phyloP scores from a whole-genome alignment of 164 flowering plant species.

The Macadamia integrifolia region DNA sequence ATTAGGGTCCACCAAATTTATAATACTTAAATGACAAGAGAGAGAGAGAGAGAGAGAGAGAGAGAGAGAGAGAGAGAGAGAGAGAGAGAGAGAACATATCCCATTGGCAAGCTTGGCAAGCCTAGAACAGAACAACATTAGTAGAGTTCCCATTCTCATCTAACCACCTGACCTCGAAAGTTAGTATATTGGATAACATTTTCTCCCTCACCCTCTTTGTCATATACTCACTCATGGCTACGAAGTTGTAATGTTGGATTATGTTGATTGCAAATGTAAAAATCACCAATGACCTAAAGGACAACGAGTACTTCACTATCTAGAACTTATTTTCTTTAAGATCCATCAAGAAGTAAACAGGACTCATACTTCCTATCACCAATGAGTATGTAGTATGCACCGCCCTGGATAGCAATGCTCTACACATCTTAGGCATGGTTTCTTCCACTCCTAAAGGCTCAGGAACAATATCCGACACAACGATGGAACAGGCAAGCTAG shows the following conservation, averaged over 20 bases:
- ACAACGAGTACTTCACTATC: conserved; percentile 27
- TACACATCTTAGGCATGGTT: conserved; percentile 49
- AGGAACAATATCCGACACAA: conserved; percentile 50
- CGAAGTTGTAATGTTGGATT: conserved; percentile 69
- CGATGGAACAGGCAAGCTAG: conserved; percentile 38
- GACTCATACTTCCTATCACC: conserved; percentile 67
- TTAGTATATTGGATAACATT: conserved; percentile 76
- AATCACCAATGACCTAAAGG: conserved; percentile 43
- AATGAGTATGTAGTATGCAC: conserved; percentile 39
- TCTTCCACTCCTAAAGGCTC: conserved; percentile 75
- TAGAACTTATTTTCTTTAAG: conserved; percentile 43
- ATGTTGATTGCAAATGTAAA: conserved; percentile 50
- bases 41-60: too few species aligned
- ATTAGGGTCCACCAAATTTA: too few species aligned
- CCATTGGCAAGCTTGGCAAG: conserved; percentile 78
- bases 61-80: background rate
- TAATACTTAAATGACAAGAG: too few species aligned
- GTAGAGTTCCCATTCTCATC: conserved; percentile 74
- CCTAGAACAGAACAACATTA: conserved; percentile 47
- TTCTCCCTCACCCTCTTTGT: conserved; percentile 72
- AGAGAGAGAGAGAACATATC: conserved; percentile 26
- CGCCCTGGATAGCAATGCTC: conserved; percentile 42
- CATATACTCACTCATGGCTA: conserved; percentile 78
- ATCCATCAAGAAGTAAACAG: conserved; percentile 51
- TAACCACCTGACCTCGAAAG: conserved; percentile 93